Evolutionary conservation across 805 yeast species (phyloP).

Genomic region (Blastobotrys chiropterorum): DNA sequence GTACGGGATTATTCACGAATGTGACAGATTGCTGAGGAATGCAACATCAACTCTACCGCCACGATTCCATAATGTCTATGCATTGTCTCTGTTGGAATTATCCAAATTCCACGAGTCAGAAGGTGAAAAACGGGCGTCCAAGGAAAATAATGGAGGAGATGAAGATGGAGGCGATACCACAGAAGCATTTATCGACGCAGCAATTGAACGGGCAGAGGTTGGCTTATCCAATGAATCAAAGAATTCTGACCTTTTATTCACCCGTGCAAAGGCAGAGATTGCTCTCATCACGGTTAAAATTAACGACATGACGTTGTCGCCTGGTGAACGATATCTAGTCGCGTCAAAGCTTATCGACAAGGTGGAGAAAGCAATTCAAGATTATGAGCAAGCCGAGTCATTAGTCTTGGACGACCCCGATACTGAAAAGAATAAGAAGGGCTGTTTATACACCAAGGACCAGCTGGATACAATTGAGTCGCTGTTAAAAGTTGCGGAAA

Average conservation of each 20-base stretch:
- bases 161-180: conserved; percentile 35
- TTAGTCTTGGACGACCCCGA: conserved; percentile 2
- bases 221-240: conserved; percentile 51
- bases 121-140: conserved; percentile 20
- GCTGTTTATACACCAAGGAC: conserved; percentile 7
- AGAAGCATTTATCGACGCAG: conserved; percentile 57
- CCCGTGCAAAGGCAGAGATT: conserved; percentile 41
- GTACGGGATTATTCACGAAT: conserved; percentile 84
- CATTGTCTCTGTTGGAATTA: conserved; percentile 43
- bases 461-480: conserved; percentile 48
- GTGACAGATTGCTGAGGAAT: conserved; percentile 60
- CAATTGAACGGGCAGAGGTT: conserved; percentile 58
- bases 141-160: conserved; percentile 20
- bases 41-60: conserved; percentile 25
- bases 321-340: conserved; percentile 3
- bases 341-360: conserved; percentile 5
- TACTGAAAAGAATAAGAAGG: neutral
- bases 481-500: conserved; percentile 42
- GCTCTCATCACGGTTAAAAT: conserved; percentile 39
- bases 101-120: conserved; percentile 24
- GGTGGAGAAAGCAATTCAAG: conserved; percentile 34
- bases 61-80: conserved; percentile 65
- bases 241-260: conserved; percentile 40
- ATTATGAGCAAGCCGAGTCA: conserved; percentile 41
- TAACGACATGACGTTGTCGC: conserved; percentile 5